Conservation (phyloP, 768 basidiomycete genomes). For the Russula vinacea region DNA sequence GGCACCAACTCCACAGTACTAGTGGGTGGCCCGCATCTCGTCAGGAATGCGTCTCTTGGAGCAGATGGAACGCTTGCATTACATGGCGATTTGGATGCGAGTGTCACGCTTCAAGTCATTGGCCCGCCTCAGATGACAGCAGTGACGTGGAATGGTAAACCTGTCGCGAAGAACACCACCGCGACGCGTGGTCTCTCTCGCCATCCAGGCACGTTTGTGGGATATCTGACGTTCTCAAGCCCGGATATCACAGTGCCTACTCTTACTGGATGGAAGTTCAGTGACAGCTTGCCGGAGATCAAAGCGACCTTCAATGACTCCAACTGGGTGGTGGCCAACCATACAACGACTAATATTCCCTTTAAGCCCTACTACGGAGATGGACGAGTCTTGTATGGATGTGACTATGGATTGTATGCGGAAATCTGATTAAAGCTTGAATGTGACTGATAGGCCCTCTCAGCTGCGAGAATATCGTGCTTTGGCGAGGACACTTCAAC, state of each 20-base stretch:
- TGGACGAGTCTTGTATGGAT: constrained; percentile 76
- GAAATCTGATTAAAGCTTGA: neutral
- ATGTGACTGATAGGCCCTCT: constrained; percentile 4
- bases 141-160: constrained; percentile 71
- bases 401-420: constrained; percentile 77
- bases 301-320: constrained; percentile 54
- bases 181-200: constrained; percentile 34
- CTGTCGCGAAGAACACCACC: constrained; percentile 40
- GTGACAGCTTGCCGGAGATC: constrained; percentile 73
- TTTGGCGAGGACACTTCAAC: constrained; percentile 81
- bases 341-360: constrained; percentile 71
- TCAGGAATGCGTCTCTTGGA: constrained; percentile 41
- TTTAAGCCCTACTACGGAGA: constrained; percentile 68
- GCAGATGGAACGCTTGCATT: constrained; percentile 46
- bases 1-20: constrained; percentile 70
- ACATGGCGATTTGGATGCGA: constrained; percentile 63
- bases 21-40: constrained; percentile 46
- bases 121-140: constrained; percentile 50
- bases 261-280: constrained; percentile 69
- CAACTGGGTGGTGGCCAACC: constrained; percentile 63
- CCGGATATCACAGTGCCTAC: constrained; percentile 44
- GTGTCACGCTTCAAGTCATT: constrained; percentile 58
- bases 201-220: constrained; percentile 48
- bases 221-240: constrained; percentile 41
- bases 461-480: constrained; percentile 78